phyloP scores from a whole-genome alignment of 108 stramenopile genomes.

The Pseudonitzschia multiseries region DNA sequence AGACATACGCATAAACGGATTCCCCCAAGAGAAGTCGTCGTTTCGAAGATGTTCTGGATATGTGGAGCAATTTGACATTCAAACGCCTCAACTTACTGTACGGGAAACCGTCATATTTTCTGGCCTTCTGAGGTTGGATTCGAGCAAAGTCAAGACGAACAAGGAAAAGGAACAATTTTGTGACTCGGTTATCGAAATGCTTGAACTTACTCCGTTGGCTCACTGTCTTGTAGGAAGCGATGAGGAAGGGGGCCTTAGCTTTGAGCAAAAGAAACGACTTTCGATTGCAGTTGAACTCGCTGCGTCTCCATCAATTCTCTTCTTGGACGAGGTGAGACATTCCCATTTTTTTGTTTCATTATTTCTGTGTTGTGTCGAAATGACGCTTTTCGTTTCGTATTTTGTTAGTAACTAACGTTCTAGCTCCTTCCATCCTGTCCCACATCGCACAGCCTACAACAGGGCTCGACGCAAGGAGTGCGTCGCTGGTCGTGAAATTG shows the following conservation, averaged over 20 bases:
- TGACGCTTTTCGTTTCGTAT: not conserved
- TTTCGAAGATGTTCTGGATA: slow-evolving; percentile 80
- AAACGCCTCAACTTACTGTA: slow-evolving; percentile 81
- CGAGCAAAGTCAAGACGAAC: slow-evolving; percentile 39
- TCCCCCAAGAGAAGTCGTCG: slow-evolving; percentile 52
- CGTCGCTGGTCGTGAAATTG: slow-evolving; percentile 56
- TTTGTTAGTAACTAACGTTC: not conserved
- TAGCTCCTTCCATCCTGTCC: not conserved
- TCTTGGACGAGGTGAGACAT: slow-evolving; percentile 79
- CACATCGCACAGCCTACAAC: slow-evolving; percentile 48
- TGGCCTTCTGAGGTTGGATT: slow-evolving; percentile 78
- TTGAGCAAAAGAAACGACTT: slow-evolving; percentile 79
- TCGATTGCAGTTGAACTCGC: slow-evolving; percentile 81
- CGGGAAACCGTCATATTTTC: slow-evolving; percentile 86
- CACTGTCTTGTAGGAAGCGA: slow-evolving; percentile 69
- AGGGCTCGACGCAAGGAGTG: slow-evolving; percentile 70
- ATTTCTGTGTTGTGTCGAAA: not conserved
- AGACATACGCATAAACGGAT: slow-evolving; percentile 67
- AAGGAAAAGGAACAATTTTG: slow-evolving; percentile 61
- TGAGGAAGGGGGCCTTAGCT: slow-evolving; percentile 64
- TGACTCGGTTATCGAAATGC: slow-evolving; percentile 69
- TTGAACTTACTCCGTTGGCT: slow-evolving; percentile 75
- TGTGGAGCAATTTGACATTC: slow-evolving; percentile 91
- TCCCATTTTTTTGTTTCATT: too few relatives aligned
- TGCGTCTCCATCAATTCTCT: slow-evolving; percentile 59